Evolutionary conservation across 2,329 filamentous ascomycete species (phyloP).

Genomic region (Diaporthe caulivora): DNA sequence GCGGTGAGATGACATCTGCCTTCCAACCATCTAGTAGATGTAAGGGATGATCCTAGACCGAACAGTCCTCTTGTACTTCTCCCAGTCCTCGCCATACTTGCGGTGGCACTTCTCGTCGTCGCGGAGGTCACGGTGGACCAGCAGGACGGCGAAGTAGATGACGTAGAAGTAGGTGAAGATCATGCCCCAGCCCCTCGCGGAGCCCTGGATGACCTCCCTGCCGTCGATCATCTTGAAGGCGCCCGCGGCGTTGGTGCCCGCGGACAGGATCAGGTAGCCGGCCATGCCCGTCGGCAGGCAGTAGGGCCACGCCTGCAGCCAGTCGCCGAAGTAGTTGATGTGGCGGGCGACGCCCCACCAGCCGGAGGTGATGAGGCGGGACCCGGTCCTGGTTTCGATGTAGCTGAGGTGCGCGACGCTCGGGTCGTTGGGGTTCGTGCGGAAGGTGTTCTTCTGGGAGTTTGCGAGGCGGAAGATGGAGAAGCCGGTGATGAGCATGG

Average conservation of each 20-base stretch:
- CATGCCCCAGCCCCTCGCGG: slow-evolving; percentile 85
- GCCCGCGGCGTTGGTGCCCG: slow-evolving; percentile 62
- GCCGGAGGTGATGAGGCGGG: slow-evolving; percentile 83
- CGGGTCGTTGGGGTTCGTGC: slow-evolving; percentile 86
- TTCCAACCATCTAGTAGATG: slow-evolving; percentile 71
- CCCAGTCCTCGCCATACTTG: slow-evolving; percentile 96
- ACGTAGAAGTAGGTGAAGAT: slow-evolving; percentile 95
- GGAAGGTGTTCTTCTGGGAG: slow-evolving; percentile 94
- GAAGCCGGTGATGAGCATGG: slow-evolving; percentile 80
- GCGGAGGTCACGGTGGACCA: slow-evolving; percentile 86
- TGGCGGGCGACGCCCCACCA: slow-evolving; percentile 96
- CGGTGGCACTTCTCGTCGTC: slow-evolving; percentile 91
- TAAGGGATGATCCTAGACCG: slow-evolving; percentile 86
- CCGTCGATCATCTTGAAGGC: slow-evolving; percentile 70
- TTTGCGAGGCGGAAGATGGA: slow-evolving; percentile 95
- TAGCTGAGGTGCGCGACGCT: slow-evolving; percentile 83
- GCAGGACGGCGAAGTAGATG: slow-evolving; percentile 87
- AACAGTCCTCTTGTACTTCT: slow-evolving; percentile 86
- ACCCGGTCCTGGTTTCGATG: slow-evolving; percentile 86
- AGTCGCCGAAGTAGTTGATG: slow-evolving; percentile 97
- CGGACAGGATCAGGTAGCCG: slow-evolving; percentile 79
- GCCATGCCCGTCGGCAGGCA: slow-evolving; percentile 87
- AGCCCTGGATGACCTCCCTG: slow-evolving; percentile 76
- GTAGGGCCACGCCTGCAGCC: slow-evolving; percentile 94
- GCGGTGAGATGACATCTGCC: too few species aligned